These are phyloP conservation scores for Ganoderma boninense DNA, from an alignment of 1,284 basidiomycete species.

Conservation along the genomic window DNA sequence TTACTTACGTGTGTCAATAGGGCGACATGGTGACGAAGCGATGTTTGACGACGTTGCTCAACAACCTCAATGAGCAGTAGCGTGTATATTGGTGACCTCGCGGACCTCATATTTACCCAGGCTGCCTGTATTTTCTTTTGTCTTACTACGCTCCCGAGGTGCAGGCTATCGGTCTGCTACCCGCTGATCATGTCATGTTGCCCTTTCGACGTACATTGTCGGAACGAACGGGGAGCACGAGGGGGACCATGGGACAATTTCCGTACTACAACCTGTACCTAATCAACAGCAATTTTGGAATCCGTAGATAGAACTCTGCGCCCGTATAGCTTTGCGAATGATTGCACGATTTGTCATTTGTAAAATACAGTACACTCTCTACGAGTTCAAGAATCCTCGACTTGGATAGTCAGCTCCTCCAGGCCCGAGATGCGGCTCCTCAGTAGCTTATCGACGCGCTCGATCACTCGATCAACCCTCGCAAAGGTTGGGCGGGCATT, in stretches of 20 bases:
- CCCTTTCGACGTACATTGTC: neutral
- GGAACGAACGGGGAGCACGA: slow-evolving; percentile 2
- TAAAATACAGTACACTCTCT: slow-evolving; percentile 30
- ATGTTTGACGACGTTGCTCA: slow-evolving; percentile 93
- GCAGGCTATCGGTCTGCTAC: slow-evolving; percentile 8
- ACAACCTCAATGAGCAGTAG: slow-evolving; percentile 80
- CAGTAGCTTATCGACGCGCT: slow-evolving; percentile 78
- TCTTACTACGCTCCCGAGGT: slow-evolving; percentile 31
- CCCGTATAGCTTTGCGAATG: slow-evolving; percentile 21
- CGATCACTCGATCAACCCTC: slow-evolving; percentile 75
- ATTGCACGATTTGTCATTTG: slow-evolving; percentile 18
- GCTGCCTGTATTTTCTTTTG: slow-evolving; percentile 35
- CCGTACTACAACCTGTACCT: slow-evolving; percentile 31
- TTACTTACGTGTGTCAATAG: slow-evolving; percentile 46
- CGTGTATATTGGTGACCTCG: slow-evolving; percentile 16
- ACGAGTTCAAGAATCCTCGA: slow-evolving; percentile 52
- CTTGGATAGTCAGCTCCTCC: slow-evolving; percentile 88
- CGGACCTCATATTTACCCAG: slow-evolving; percentile 29
- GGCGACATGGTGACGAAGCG: slow-evolving; percentile 97
- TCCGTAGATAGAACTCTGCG: slow-evolving; percentile 24
- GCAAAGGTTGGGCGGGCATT: slow-evolving; percentile 59
- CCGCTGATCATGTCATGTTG: neutral
- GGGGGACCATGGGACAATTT: slow-evolving; percentile 13
- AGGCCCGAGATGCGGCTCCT: slow-evolving; percentile 79
- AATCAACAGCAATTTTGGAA: slow-evolving; percentile 21